phyloP scores from a whole-genome alignment of 164 flowering plant species.

The Amborella trichopoda region DNA sequence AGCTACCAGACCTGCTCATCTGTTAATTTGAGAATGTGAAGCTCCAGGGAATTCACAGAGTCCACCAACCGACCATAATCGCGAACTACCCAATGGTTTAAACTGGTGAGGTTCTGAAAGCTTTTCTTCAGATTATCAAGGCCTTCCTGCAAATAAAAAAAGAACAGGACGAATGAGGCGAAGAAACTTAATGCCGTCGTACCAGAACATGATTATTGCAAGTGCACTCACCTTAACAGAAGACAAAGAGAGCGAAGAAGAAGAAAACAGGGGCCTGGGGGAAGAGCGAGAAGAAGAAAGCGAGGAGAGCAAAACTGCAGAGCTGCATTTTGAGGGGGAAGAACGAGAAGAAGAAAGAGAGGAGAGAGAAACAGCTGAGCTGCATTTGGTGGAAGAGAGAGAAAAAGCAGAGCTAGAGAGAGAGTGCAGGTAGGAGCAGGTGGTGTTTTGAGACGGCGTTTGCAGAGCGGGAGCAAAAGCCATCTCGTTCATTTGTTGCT shows the following conservation, averaged over 20 bases:
- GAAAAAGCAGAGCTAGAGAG: no score
- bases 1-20: slow-evolving; percentile 54
- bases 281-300: slow-evolving; percentile 2
- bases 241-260: not conserved
- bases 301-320: not conserved
- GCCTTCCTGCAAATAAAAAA: slow-evolving; percentile 24
- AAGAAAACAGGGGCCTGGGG: slow-evolving; percentile 3
- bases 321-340: no score
- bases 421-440: not conserved
- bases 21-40: slow-evolving; percentile 38
- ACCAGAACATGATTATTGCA: not conserved
- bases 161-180: not conserved
- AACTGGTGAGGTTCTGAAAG: slow-evolving; percentile 42
- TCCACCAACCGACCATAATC: slow-evolving; percentile 78
- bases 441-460: no score
- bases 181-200: not conserved
- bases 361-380: no score
- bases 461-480: no score
- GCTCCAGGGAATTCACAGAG: slow-evolving; percentile 64
- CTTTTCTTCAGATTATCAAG: slow-evolving; percentile 24
- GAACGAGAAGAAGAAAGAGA: slow-evolving; percentile 9
- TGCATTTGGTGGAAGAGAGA: no score
- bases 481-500: no score
- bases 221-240: no score
- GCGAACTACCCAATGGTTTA: slow-evolving; percentile 76